Percentiles rank a stretch among this genome's conserved stretches.
phyloP scores from a whole-genome alignment of 2,329 filamentous ascomycete species.

The Verruconis gallopava region DNA sequence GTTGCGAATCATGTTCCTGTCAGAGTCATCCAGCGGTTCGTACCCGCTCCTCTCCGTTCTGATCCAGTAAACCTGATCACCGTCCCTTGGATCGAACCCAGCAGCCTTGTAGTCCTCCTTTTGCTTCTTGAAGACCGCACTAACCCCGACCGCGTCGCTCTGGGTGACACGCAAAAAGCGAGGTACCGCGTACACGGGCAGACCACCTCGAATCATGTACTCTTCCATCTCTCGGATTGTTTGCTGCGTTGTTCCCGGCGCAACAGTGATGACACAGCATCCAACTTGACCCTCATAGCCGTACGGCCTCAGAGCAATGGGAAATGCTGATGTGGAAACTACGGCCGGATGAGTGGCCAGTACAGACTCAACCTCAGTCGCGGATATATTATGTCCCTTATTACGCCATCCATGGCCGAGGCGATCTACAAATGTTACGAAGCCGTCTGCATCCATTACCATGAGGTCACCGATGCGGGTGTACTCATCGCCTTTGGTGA shows the following conservation, averaged over 20 bases:
- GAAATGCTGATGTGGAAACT: not conserved
- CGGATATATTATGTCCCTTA: constrained; percentile 37
- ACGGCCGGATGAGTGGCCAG: constrained; percentile 26
- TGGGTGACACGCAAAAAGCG: constrained; percentile 33
- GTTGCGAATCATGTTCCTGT: no score
- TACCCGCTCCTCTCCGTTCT: no score
- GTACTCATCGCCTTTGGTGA: constrained; percentile 32
- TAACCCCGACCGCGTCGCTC: constrained; percentile 30
- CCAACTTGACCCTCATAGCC: no score
- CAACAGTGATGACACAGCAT: no score
- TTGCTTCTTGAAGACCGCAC: constrained; percentile 37
- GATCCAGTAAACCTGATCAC: no score
- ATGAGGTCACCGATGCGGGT: constrained; percentile 34
- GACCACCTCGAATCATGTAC: constrained; percentile 27
- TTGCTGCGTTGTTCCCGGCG: not conserved
- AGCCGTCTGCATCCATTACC: constrained; percentile 28
- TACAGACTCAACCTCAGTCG: constrained; percentile 34
- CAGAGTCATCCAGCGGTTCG: no score
- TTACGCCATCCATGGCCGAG: constrained; percentile 42
- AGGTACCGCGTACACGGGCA: constrained; percentile 34
- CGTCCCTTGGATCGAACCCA: not conserved
- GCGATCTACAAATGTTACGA: constrained; percentile 35
- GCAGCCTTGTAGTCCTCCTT: constrained; percentile 17
- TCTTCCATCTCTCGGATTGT: constrained; percentile 15
- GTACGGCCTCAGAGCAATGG: no score